These are phyloP conservation scores for Sarocladiaceae sp. DNA, from an alignment of 2,329 filamentous ascomycete genomes.

Conservation along the genomic window DNA sequence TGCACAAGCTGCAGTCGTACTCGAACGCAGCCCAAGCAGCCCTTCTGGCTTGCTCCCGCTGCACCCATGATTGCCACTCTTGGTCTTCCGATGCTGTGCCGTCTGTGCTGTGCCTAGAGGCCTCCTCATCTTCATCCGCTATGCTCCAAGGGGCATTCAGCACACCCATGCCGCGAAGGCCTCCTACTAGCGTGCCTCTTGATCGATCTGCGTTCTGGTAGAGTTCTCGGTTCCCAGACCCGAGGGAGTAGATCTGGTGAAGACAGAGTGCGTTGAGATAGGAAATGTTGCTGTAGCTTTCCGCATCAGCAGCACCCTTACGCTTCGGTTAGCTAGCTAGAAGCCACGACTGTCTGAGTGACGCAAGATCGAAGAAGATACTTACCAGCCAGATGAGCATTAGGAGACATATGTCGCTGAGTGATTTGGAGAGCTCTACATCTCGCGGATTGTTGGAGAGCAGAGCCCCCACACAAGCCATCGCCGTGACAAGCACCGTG, in stretches of 20 bases:
- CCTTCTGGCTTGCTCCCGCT: conserved; percentile 18
- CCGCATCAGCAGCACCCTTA: conserved; percentile 18
- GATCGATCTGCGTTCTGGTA: conserved; percentile 23
- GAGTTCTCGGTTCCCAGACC: conserved; percentile 23
- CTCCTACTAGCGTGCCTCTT: conserved; percentile 21
- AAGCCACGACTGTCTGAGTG: background rate
- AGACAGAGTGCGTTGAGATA: conserved; percentile 23
- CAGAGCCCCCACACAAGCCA: conserved; percentile 23
- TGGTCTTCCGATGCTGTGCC: conserved; percentile 4
- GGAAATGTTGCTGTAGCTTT: conserved; percentile 15
- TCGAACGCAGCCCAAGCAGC: conserved; percentile 25
- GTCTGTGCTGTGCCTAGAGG: background rate
- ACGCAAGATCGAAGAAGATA: background rate
- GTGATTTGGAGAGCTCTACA: conserved; percentile 14
- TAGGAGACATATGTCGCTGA: conserved; percentile 20
- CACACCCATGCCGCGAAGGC: conserved; percentile 21
- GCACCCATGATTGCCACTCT: conserved; percentile 20
- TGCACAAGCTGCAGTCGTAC: conserved; percentile 25
- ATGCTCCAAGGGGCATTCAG: conserved; percentile 15
- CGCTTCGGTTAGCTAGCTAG: too few species aligned
- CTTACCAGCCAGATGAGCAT: conserved; percentile 23
- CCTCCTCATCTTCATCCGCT: conserved; percentile 3
- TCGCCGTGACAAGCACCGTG: conserved; percentile 20
- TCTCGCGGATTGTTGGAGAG: conserved; percentile 14
- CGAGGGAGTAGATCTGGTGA: conserved; percentile 25